A percentile compares a stretch with the other conserved stretches of the same genome.
Evolutionary conservation across 2,329 filamentous ascomycete genomes (phyloP).

Genomic region (Elsinoe arachidis): DNA sequence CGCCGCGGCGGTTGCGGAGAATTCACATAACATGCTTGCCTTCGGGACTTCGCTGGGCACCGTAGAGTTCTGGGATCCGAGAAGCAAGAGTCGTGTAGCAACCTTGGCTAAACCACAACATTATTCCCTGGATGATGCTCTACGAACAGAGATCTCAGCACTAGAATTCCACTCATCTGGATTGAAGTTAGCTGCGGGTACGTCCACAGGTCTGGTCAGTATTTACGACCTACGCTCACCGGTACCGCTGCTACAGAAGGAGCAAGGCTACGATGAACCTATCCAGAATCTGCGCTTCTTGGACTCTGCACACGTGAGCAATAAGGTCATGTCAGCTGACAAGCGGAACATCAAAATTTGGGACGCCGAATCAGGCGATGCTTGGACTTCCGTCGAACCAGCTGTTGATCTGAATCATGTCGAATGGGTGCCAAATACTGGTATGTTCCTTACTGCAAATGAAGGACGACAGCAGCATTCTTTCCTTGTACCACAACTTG

Average conservation of each 20-base stretch:
- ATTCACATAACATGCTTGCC: constrained; percentile 79
- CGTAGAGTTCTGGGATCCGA: constrained; percentile 91
- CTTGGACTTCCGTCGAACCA: constrained; percentile 94
- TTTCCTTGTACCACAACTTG: constrained; percentile 89
- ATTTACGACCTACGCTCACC: constrained; percentile 89
- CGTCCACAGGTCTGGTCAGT: constrained; percentile 79
- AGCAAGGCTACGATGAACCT: constrained; percentile 90
- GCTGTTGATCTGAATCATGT: constrained; percentile 92
- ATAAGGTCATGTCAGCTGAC: constrained; percentile 83
- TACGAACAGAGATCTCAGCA: constrained; percentile 64
- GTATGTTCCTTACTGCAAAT: constrained; percentile 94
- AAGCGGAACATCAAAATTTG: constrained; percentile 97
- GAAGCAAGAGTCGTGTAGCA: constrained; percentile 72
- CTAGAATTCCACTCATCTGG: constrained; percentile 79
- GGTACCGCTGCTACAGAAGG: constrained; percentile 75
- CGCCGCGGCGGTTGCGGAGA: constrained; percentile 74
- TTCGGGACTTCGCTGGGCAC: constrained; percentile 95
- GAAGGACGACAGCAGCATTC: constrained; percentile 92
- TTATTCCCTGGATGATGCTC: constrained; percentile 22
- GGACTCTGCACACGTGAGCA: constrained; percentile 53
- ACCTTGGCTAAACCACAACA: constrained; percentile 54
- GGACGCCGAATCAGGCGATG: constrained; percentile 71
- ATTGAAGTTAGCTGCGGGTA: constrained; percentile 75
- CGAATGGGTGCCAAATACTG: constrained; percentile 82
- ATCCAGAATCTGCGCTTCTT: constrained; percentile 74